Percentiles rank a stretch among this genome's conserved stretches.
phyloP scores from a whole-genome alignment of 75 land plant genomes.

The Picea glauca region DNA sequence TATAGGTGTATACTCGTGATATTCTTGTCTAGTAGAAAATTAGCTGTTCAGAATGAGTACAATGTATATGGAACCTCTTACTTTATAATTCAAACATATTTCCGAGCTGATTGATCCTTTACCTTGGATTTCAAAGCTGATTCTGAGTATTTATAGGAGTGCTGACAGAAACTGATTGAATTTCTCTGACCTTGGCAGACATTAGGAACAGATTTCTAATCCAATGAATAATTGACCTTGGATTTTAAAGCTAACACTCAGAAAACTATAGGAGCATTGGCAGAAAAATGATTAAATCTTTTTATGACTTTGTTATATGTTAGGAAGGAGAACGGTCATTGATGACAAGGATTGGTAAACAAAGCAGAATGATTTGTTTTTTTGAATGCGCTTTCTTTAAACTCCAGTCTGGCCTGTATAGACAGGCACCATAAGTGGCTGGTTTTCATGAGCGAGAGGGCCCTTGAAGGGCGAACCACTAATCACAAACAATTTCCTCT shows the following conservation, averaged over 20 bases:
- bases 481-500: too few species aligned
- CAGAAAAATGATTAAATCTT: neutral
- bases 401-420: too few species aligned
- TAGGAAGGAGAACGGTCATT: too few species aligned
- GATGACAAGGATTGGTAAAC: neutral
- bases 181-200: neutral
- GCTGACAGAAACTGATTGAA: neutral
- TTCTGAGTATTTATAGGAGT: neutral
- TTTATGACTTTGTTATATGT: neutral
- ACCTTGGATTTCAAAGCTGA: neutral
- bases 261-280: neutral
- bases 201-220: neutral
- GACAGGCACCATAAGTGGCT: too few species aligned
- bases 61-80: neutral
- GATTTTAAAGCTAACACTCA: neutral
- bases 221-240: neutral
- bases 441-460: too few species aligned
- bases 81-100: neutral
- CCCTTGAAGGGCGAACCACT: too few species aligned
- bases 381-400: too few species aligned
- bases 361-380: too few species aligned
- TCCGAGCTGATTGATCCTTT: too few species aligned
- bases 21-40: neutral
- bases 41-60: neutral
- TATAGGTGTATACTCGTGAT: neutral